Conservation (phyloP, 2,329 filamentous ascomycete genomes). For the Botrytis squamosa region DNA sequence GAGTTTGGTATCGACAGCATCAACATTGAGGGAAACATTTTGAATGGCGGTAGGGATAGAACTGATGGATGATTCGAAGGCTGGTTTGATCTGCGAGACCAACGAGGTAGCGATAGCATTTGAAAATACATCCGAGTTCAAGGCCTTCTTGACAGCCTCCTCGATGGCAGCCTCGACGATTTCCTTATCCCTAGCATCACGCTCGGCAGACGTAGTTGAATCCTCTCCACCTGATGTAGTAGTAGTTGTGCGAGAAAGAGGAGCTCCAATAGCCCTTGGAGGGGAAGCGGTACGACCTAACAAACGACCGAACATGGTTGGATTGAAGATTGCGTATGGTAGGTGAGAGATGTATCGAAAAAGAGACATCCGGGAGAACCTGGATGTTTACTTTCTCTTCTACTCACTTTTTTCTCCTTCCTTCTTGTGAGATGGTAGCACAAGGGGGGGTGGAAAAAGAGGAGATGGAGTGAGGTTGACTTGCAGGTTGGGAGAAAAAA, state of each 20-base stretch:
- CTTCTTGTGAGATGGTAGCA: slow-evolving; percentile 17
- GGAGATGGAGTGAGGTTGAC: slow-evolving; percentile 12
- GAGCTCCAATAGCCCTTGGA: slow-evolving; percentile 20
- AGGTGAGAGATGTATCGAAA: slow-evolving; percentile 22
- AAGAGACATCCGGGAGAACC: slow-evolving; percentile 24
- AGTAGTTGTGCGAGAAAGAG: slow-evolving; percentile 10
- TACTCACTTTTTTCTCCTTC: slow-evolving; percentile 8
- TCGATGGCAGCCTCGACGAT: slow-evolving; percentile 30
- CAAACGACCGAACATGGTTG: slow-evolving; percentile 21
- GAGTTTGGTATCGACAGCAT: slow-evolving; percentile 32
- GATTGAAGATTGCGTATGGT: slow-evolving; percentile 18
- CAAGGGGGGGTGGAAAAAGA: slow-evolving; percentile 5
- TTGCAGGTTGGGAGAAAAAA: not conserved
- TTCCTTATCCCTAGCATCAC: slow-evolving; percentile 30
- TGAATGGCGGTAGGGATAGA: slow-evolving; percentile 20
- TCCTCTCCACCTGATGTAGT: slow-evolving; percentile 10
- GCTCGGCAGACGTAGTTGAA: slow-evolving; percentile 20
- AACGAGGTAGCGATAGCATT: slow-evolving; percentile 36
- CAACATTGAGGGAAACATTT: slow-evolving; percentile 25
- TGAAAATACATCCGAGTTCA: slow-evolving; percentile 34
- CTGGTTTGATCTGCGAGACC: slow-evolving; percentile 34
- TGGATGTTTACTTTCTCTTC: slow-evolving; percentile 19
- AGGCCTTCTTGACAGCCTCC: slow-evolving; percentile 31
- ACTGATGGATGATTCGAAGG: slow-evolving; percentile 33
- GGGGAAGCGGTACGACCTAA: slow-evolving; percentile 21